Base-by-base conservation (phyloP, 1,284 basidiomycete species). In the Ganoderma leucocontextum region DNA sequence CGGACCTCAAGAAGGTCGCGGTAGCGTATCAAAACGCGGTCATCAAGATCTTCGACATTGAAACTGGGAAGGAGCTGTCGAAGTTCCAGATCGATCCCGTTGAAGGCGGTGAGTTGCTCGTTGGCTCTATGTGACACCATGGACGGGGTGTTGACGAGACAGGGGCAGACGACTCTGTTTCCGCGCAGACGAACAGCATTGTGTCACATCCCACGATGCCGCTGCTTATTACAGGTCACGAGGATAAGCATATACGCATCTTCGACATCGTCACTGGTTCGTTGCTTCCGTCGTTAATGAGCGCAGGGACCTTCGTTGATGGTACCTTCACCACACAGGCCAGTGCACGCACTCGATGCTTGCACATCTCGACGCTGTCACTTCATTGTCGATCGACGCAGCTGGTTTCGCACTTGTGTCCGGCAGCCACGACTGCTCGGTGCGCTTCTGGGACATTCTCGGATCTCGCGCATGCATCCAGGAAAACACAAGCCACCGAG, bases 361-460 rank as follows among this genome's bases (percentile, higher is more conserved):
- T 10, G 96, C 95, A 19, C 98, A 99, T 78, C 85, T 96, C 38
- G 94, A 97, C 73, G 91, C 94, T 2, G 94, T 98, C 60, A 98
- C 96, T 5, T 95, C 94, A 33, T 82, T 99, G 39, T 94, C 95
- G 49, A 91, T 99, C 69, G 95, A 97, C 70, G 89, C 95, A 0
- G 85, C 94, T 2, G 95, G 94, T 52, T 89, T 97, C 79, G 92
- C 92, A 12, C 88, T 99, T 53, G 92, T 96, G 4, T 96, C 96
- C 1, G 95, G 93, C 49, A 94, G 94, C 61, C 95, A 98, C 77
- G 97, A 99, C 79, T 96, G 96, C 78, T 96, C 95, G 22, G 85
- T 96, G 57, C 92, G 97, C 29, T 94, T 98, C 82, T 99, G 97
- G 98, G 95, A 98, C 80, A 82, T 98, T 65, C 87, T 95, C n/a